phyloP scores from a whole-genome alignment of 371 early-diverging fungal species.

The Rhizopus delemar region DNA sequence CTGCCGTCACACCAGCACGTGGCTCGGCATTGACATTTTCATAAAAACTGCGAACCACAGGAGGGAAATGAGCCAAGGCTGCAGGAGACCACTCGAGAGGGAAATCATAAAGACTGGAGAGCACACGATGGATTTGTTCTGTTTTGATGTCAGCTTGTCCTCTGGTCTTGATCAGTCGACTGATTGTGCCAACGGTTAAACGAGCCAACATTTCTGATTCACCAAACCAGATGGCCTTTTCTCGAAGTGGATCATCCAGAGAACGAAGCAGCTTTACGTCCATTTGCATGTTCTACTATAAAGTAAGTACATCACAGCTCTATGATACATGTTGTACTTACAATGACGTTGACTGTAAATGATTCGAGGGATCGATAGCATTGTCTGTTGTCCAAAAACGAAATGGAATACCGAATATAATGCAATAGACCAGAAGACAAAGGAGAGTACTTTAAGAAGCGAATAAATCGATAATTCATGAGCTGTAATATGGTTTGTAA shows the following conservation, averaged over 20 bases:
- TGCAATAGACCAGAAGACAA: conserved; percentile 59
- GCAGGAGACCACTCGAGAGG: conserved; percentile 62
- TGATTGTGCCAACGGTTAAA: conserved; percentile 57
- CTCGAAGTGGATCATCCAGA: conserved; percentile 61
- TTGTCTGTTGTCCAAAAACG: conserved; percentile 66
- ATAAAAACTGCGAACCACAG: conserved; percentile 56
- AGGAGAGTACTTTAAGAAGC: conserved; percentile 54
- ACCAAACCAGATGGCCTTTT: conserved; percentile 65
- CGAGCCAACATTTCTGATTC: conserved; percentile 70
- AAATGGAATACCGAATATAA: conserved; percentile 62
- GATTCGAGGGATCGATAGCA: conserved; percentile 65
- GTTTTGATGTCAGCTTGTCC: conserved; percentile 64
- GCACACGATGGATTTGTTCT: conserved; percentile 56
- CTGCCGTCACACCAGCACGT: conserved; percentile 35
- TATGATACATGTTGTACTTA: conserved; percentile 15
- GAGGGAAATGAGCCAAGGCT: conserved; percentile 56
- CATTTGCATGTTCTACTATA: conserved; percentile 58
- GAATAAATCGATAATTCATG: conserved; percentile 69
- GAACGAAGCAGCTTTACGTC: conserved; percentile 62
- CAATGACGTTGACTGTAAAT: conserved; percentile 64
- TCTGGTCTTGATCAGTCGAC: conserved; percentile 62
- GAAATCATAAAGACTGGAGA: conserved; percentile 55
- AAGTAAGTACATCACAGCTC: not conserved
- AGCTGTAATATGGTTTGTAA: conserved; percentile 76
- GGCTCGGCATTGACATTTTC: conserved; percentile 14